phyloP scores from a whole-genome alignment of 331 rosid species.

The Malus hybrid region DNA sequence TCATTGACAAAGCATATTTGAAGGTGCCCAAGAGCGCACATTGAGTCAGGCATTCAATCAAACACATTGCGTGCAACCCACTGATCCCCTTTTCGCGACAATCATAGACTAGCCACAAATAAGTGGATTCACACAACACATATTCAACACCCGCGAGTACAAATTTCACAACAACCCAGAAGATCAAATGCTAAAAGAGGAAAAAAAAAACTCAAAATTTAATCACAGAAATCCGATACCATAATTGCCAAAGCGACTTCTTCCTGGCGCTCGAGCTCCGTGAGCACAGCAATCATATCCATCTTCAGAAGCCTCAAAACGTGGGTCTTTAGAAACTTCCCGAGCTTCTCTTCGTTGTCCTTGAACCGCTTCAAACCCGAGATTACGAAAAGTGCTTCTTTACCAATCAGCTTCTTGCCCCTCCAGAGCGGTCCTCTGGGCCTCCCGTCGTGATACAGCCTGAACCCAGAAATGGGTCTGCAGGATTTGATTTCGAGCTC shows the following conservation, averaged over 20 bases:
- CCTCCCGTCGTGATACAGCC: constrained; percentile 83
- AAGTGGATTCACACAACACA: not conserved
- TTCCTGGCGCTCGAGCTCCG: constrained; percentile 92
- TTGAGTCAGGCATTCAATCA: constrained; percentile 26
- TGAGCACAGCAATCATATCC: constrained; percentile 75
- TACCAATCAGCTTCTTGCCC: constrained; percentile 82
- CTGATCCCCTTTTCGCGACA: not conserved
- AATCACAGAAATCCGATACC: constrained; percentile 29
- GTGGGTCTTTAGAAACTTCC: constrained; percentile 58
- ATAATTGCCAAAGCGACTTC: constrained; percentile 69
- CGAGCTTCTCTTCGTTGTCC: constrained; percentile 58
- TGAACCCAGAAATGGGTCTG: constrained; percentile 15
- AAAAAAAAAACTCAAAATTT: not conserved
- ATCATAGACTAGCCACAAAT: not conserved
- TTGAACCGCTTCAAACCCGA: constrained; percentile 74
- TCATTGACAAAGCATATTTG: not conserved
- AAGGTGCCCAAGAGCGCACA: not conserved
- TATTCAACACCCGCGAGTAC: not conserved
- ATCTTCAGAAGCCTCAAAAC: constrained; percentile 69
- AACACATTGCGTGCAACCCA: constrained; percentile 31
- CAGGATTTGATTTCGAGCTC: constrained; percentile 9
- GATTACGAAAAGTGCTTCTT: constrained; percentile 77
- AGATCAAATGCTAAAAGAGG: not conserved
- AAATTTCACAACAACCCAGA: not conserved
- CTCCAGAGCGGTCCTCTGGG: constrained; percentile 99